phyloP scores from a whole-genome alignment of 495 filamentous ascomycete genomes.

The Tuber umbilicatum region DNA sequence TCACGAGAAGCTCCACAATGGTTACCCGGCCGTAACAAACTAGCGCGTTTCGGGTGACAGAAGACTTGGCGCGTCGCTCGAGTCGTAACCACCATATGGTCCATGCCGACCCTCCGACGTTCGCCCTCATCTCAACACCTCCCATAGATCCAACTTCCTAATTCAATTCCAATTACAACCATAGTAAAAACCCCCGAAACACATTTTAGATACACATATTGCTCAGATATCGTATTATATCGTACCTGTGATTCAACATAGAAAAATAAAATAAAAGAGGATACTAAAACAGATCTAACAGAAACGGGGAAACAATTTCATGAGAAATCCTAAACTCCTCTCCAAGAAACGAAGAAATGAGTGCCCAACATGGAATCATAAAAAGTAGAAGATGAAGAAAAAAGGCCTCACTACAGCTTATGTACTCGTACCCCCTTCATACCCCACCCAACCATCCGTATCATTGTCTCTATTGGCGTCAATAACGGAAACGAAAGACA shows the following conservation, averaged over 20 bases:
- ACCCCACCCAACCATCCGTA: not conserved
- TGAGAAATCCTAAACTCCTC: conserved; percentile 1
- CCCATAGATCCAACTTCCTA: not conserved
- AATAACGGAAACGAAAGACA: not conserved
- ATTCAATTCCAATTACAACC: not conserved
- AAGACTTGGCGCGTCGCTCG: not conserved
- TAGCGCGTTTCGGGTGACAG: not conserved
- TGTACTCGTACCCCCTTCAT: not conserved
- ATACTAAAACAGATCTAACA: not conserved
- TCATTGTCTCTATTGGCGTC: not conserved
- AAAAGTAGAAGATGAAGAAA: not conserved
- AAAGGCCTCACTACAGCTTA: not conserved
- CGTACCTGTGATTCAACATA: not conserved
- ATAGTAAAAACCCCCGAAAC: not conserved
- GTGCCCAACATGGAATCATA: not conserved
- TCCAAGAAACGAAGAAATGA: not conserved
- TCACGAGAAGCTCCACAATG: not conserved
- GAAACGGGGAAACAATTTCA: not conserved
- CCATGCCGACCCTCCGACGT: too few species aligned
- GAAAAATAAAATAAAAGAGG: not conserved
- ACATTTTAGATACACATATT: not conserved
- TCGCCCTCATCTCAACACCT: too few species aligned
- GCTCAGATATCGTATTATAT: not conserved
- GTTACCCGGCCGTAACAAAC: not conserved
- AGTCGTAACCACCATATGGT: not conserved